Percentiles rank a stretch among this genome's conserved stretches.
These are phyloP conservation scores for Gliomastix tumulicola DNA, from an alignment of 2,329 filamentous ascomycete species.

Conservation along the genomic window DNA sequence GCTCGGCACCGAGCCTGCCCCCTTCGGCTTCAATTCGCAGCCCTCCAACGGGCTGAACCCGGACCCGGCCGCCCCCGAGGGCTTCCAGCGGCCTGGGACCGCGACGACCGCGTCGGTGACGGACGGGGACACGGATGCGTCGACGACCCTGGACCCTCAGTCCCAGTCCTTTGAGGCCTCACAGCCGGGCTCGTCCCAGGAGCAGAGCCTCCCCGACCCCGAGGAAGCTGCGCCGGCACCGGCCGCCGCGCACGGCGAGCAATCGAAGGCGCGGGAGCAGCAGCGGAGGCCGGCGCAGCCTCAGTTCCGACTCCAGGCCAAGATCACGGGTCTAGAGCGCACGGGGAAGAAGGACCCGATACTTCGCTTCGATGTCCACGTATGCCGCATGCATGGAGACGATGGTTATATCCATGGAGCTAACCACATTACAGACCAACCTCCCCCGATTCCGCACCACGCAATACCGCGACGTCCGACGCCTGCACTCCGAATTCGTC, in stretches of 20 bases:
- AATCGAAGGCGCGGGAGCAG: slow-evolving; percentile 24
- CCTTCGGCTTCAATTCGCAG: slow-evolving; percentile 36
- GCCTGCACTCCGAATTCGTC: slow-evolving; percentile 89
- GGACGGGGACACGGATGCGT: slow-evolving; percentile 29
- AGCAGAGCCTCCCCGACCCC: background rate
- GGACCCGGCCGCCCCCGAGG: slow-evolving; percentile 24
- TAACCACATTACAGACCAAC: slow-evolving; percentile 63
- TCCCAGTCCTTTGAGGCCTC: slow-evolving; percentile 7
- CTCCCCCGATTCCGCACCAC: slow-evolving; percentile 97
- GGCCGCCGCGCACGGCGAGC: slow-evolving; percentile 7
- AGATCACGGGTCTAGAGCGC: slow-evolving; percentile 88
- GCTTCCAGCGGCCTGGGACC: slow-evolving; percentile 37
- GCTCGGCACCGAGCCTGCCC: slow-evolving; percentile 27
- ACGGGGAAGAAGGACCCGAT: slow-evolving; percentile 95
- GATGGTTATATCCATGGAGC: background rate
- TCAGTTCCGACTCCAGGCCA: slow-evolving; percentile 82
- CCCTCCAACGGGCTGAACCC: slow-evolving; percentile 33
- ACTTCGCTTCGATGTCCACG: slow-evolving; percentile 91
- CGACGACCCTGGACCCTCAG: slow-evolving; percentile 12
- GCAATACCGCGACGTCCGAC: slow-evolving; percentile 94
- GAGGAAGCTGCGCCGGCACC: slow-evolving; percentile 2
- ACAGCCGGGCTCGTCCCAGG: background rate
- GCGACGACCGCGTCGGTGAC: slow-evolving; percentile 37
- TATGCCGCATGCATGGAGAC: slow-evolving; percentile 41
- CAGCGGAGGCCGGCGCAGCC: slow-evolving; percentile 56